These are phyloP conservation scores for Aegle marmelos DNA, from an alignment of 345 rosid species.

Conservation along the genomic window DNA sequence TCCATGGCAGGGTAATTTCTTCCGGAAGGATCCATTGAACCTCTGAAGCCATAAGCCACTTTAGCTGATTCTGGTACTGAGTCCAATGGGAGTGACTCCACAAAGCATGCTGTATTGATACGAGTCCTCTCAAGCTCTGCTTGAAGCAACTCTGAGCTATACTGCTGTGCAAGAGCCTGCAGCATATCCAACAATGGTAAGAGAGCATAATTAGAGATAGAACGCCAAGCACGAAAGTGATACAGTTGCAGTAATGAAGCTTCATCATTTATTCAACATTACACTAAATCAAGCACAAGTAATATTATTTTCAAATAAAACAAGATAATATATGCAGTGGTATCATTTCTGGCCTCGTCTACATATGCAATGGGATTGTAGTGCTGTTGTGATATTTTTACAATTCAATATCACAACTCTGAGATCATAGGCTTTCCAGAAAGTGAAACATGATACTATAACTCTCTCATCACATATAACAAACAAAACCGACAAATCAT, in stretches of 20 bases:
- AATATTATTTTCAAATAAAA: not conserved
- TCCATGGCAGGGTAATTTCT: constrained; percentile 52
- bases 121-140: constrained; percentile 88
- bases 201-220: not conserved
- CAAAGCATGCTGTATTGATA: constrained; percentile 87
- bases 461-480: too few species aligned
- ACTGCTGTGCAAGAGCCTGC: constrained; percentile 88
- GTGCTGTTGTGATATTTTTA: too few species aligned
- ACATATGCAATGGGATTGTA: not conserved
- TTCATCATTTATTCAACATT: too few species aligned
- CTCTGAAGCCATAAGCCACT: constrained; percentile 58
- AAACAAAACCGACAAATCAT: not conserved
- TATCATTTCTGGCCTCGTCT: not conserved
- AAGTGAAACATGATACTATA: not conserved
- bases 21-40: constrained; percentile 67
- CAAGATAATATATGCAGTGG: not conserved
- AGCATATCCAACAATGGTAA: not conserved
- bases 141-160: constrained; percentile 73
- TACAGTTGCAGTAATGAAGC: too few species aligned
- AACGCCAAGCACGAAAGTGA: too few species aligned
- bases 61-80: constrained; percentile 62
- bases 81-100: constrained; percentile 63
- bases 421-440: not conserved
- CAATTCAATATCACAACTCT: not conserved
- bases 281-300: not conserved